A percentile compares a stretch with the other conserved stretches of the same genome.
Conservation (phyloP, 148 eudicot species). For the Fagopyrum tataricum region DNA sequence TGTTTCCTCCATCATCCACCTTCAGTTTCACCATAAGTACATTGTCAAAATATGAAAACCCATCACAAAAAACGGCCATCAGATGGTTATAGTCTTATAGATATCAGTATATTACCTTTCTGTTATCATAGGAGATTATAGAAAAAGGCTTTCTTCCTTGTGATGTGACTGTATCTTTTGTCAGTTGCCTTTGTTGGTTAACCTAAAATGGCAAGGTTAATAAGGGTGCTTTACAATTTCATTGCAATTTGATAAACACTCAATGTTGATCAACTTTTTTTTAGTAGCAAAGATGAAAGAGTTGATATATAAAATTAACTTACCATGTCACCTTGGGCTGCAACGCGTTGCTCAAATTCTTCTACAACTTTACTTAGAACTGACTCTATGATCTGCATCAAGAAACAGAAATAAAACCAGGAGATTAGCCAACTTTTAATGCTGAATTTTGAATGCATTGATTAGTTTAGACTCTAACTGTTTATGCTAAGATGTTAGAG, state of each 20-base stretch:
- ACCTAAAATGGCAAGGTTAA: slow-evolving; percentile 13
- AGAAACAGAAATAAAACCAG: slow-evolving; percentile 1
- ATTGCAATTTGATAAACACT: background rate
- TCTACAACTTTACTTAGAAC: slow-evolving; percentile 64
- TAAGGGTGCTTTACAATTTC: background rate
- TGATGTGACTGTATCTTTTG: slow-evolving; percentile 30
- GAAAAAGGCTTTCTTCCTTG: slow-evolving; percentile 37
- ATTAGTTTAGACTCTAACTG: background rate
- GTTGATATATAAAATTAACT: slow-evolving; percentile 8
- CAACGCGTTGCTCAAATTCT: slow-evolving; percentile 61
- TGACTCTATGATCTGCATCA: slow-evolving; percentile 60
- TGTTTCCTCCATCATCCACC: slow-evolving; percentile 8
- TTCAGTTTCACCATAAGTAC: background rate
- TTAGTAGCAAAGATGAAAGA: background rate
- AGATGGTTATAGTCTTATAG: background rate
- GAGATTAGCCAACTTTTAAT: background rate
- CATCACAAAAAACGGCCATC: background rate
- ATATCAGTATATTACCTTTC: slow-evolving; percentile 28
- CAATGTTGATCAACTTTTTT: background rate
- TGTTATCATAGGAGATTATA: slow-evolving; percentile 32
- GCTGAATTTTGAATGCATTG: background rate
- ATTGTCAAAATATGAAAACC: slow-evolving; percentile 1
- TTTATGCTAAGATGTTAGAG: background rate
- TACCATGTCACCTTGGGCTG: slow-evolving; percentile 48
- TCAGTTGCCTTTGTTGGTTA: slow-evolving; percentile 37